Base-by-base conservation (phyloP, 2,329 filamentous ascomycete genomes). In the Arthrobotrys sinensis region DNA sequence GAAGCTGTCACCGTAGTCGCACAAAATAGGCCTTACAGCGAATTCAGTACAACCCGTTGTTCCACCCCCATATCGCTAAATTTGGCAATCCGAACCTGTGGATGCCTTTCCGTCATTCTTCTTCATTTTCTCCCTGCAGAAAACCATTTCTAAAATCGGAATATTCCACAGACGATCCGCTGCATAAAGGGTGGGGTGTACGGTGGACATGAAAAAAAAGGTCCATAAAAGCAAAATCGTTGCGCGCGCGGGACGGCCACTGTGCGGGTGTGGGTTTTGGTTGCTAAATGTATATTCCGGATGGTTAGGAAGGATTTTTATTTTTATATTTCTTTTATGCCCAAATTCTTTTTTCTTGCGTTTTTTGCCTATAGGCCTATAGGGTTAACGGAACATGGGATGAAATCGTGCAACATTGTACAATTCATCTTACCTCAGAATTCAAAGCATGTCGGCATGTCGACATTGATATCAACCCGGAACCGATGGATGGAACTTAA, bases 91-190 rank as follows among this genome's bases (percentile, higher is more conserved):
- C 65, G 40, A 77, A 50, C 48, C 73, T 66, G 50, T 71, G 60
- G 40, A 32, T 52, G 45, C 63, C 43, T 73, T 65, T 10, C 43
- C 28, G 36, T 43, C 34, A 32, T 48, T 48, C 16, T 48, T 19
- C 11, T 64, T 10, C 21, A 19, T 53, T 53, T 53, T 32, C 12
- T 50, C n/a, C 34, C 60, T 67, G 65, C 52, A 60, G 55, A 60
- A 28, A 43, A 19, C 55, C 36, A 60, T 50, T 65, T 70, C 73
- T 67, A 52, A 71, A 77, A 70, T 69, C 73, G 73, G 73, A 71
- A 71, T 71, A 70, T 77, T 53, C 57, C 52, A 66, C 73, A 57
- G 73, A 66, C 57, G 73, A 77, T 77, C 73, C 50, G 73, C 48
- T 77, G 66, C 73, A 77, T 43, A 66, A 65, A 62, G 52, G 52